Evolutionary conservation across 2,329 filamentous ascomycete genomes (phyloP).

Genomic region (Epicoccum sorghinum): DNA sequence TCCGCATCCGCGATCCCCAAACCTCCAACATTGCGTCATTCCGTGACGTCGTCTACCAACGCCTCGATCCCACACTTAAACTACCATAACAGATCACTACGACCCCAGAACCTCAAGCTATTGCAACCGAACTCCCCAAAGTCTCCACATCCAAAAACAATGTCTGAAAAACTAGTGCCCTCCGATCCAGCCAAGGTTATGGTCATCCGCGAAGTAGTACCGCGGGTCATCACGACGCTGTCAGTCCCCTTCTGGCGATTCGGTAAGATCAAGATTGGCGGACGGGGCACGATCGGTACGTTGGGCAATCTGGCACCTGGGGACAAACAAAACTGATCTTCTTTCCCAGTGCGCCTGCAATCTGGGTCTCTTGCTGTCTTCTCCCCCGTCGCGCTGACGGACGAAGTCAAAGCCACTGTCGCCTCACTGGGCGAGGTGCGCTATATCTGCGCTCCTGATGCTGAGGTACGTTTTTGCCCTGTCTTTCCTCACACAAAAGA

Average conservation of each 20-base stretch:
- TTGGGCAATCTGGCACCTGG: too few species aligned
- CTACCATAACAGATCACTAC: not conserved
- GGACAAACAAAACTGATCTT: too few species aligned
- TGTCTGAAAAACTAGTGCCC: conserved; percentile 51
- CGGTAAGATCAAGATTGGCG: conserved; percentile 80
- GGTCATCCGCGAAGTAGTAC: conserved; percentile 85
- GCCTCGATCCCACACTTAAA: conserved; percentile 6
- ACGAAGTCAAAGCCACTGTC: conserved; percentile 69
- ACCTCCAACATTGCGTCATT: conserved; percentile 34
- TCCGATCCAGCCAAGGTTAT: conserved; percentile 81
- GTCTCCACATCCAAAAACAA: conserved; percentile 20
- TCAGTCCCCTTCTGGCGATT: conserved; percentile 85
- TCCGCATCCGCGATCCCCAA: conserved; percentile 16
- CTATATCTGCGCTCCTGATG: conserved; percentile 87
- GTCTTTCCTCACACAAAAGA: too few species aligned
- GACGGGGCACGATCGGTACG: conserved; percentile 82
- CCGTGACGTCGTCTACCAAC: conserved; percentile 32
- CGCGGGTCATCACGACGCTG: conserved; percentile 73
- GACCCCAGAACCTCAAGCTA: not conserved
- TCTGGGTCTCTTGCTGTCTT: conserved; percentile 84
- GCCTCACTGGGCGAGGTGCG: conserved; percentile 68
- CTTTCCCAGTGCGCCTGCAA: conserved; percentile 81
- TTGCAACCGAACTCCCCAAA: not conserved
- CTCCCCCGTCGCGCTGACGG: conserved; percentile 86
- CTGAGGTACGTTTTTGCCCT: conserved; percentile 58